Evolutionary conservation across 2,329 filamentous ascomycete species (phyloP), one percentile per base, ranked within the genome.

Genomic region (Exophiala calicioides): DNA sequence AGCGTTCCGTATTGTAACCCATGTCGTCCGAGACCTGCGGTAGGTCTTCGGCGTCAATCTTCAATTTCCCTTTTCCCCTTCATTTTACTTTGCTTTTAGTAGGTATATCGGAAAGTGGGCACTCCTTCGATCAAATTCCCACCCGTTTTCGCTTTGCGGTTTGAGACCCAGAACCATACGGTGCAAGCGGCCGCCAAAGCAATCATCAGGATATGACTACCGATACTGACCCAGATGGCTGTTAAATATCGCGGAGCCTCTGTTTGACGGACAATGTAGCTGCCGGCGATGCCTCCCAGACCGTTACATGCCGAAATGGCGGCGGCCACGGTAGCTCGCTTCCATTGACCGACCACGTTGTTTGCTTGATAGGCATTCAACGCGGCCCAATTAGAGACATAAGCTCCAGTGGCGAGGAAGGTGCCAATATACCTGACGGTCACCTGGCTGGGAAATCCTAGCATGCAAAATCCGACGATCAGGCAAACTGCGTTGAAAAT

Each of bases 351-450:
- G 0, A 75, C 71, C 31, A 84, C 73, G 53, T 82, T 85, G 61
- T 82, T 84, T 12, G 78, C 75, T 59, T 81, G 76, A 54, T 81
- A 84, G 0, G 80, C 75, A 41, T 78, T 82, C 52, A 86, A 67
- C 0, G 81, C 82, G 0, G 83, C 82, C 82, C 82, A 86, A 53
- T 86, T 86, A 3, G 77, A 80, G 3, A 86, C 75, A 53, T 85
- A 86, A 1, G 82, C 81, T 0, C 83, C 83, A 0, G 82, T 86
- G 0, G 82, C 81, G 2, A 86, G 71, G 62, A 78, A 85, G 0
- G 80, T 81, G 6, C 82, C 83, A 21, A 83, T 68, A 53, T 85
- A 85, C 36, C 83, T 76, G 3, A 81, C 79, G 0, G 79, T 71
- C 40, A 83, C 76, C 44, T 82, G 74, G 19, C 58, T 47, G 0